A percentile compares a stretch with the other conserved stretches of the same genome.
phyloP scores from a whole-genome alignment of 768 basidiomycete species.

The Tricholoma sp. region DNA sequence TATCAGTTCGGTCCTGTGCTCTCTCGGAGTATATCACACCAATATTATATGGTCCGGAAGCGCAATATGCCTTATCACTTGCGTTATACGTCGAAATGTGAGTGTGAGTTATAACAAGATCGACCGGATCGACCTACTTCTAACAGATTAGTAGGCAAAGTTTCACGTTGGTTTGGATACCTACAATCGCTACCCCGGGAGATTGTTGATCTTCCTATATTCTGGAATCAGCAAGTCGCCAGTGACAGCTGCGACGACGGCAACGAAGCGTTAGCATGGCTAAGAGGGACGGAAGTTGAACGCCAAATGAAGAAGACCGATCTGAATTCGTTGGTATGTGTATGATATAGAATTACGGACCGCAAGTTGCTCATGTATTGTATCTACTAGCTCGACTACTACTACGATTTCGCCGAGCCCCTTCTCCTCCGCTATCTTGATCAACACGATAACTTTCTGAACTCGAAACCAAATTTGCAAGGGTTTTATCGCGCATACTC shows the following conservation, averaged over 20 bases:
- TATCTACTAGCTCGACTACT: conserved; percentile 24
- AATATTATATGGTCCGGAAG: conserved; percentile 49
- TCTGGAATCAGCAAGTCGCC: conserved; percentile 40
- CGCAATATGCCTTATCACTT: conserved; percentile 56
- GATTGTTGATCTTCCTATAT: conserved; percentile 52
- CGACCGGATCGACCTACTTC: conserved; percentile 4
- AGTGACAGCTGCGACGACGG: conserved; percentile 19
- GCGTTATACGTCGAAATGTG: conserved; percentile 67
- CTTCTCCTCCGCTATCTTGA: conserved; percentile 20
- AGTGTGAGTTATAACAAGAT: conserved; percentile 19
- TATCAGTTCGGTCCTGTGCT: conserved; percentile 56
- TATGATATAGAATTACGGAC: not conserved
- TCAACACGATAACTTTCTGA: conserved; percentile 3
- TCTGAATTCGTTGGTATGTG: conserved; percentile 11
- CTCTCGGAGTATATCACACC: conserved; percentile 38
- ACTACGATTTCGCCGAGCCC: conserved; percentile 27
- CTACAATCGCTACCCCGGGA: conserved; percentile 55
- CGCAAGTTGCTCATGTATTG: not conserved
- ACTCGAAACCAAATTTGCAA: conserved; percentile 20
- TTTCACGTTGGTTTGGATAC: conserved; percentile 63
- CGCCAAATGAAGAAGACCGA: conserved; percentile 2
- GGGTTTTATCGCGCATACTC: conserved; percentile 51
- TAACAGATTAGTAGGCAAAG: conserved; percentile 39
- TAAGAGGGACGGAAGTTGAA: conserved; percentile 37
- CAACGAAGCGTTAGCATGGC: conserved; percentile 29